phyloP scores from a whole-genome alignment of 331 rosid species.

The Dryas integrifolia region DNA sequence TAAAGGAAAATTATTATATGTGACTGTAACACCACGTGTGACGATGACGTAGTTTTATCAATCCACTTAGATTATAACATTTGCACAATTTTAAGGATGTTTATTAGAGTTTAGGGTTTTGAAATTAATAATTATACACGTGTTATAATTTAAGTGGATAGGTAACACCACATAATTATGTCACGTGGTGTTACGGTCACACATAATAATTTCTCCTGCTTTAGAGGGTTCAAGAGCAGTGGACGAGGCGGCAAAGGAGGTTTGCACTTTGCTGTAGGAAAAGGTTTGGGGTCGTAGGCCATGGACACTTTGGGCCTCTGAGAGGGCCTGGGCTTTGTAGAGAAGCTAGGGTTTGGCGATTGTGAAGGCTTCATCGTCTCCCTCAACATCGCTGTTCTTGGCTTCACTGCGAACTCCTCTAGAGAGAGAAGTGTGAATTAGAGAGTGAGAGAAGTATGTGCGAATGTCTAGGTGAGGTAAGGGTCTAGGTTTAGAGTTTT shows the following conservation, averaged over 20 bases:
- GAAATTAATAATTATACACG: too few relatives aligned
- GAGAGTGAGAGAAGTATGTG: conserved; percentile 15
- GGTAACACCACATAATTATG: too few relatives aligned
- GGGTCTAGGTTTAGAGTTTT: too few relatives aligned
- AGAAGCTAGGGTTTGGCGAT: conserved; percentile 46
- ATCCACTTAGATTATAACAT: too few relatives aligned
- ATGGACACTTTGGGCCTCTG: conserved; percentile 53
- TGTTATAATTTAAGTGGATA: too few relatives aligned
- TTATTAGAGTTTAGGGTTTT: too few relatives aligned
- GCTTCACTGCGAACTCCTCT: conserved; percentile 47
- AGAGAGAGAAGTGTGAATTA: conserved; percentile 13
- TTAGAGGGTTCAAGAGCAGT: conserved; percentile 79
- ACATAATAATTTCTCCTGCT: conserved; percentile 46
- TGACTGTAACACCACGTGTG: too few relatives aligned
- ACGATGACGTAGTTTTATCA: too few relatives aligned
- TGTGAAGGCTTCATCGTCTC: conserved; percentile 54
- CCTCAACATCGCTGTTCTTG: conserved; percentile 56
- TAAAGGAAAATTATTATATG: too few relatives aligned
- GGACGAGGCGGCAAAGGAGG: conserved; percentile 86
- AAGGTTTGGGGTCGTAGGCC: conserved; percentile 44
- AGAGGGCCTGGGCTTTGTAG: conserved; percentile 47
- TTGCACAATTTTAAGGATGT: too few relatives aligned
- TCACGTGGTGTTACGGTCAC: too few relatives aligned
- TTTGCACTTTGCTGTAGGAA: conserved; percentile 67
- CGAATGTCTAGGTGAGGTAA: too few relatives aligned